Conservation (phyloP, 1,284 basidiomycete genomes). For the Lentinus polychrous region DNA sequence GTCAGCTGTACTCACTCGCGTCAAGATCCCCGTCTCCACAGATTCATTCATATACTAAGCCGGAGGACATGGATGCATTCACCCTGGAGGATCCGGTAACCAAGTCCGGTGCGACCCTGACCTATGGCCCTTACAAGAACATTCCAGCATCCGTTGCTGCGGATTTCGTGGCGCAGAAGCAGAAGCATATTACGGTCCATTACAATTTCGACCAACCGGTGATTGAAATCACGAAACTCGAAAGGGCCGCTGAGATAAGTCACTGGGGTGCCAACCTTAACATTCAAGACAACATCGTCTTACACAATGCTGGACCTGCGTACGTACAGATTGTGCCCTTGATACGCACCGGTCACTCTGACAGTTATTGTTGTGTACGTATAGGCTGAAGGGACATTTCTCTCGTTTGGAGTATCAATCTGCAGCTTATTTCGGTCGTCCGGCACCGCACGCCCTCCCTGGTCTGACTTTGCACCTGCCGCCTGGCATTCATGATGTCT, state of each 20-base stretch:
- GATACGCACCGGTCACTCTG: neutral
- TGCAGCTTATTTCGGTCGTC: slow-evolving; percentile 59
- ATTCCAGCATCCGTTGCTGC: slow-evolving; percentile 55
- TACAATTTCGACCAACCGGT: slow-evolving; percentile 80
- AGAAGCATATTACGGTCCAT: slow-evolving; percentile 69
- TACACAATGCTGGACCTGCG: slow-evolving; percentile 86
- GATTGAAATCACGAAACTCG: slow-evolving; percentile 66
- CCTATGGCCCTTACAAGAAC: slow-evolving; percentile 82
- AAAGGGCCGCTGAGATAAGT: slow-evolving; percentile 83
- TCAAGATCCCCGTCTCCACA: slow-evolving; percentile 61
- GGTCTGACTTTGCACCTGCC: slow-evolving; percentile 75
- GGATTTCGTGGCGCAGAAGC: slow-evolving; percentile 52
- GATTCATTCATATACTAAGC: slow-evolving; percentile 64
- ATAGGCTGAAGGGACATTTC: slow-evolving; percentile 91
- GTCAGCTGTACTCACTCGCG: neutral
- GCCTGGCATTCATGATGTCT: slow-evolving; percentile 71
- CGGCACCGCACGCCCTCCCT: slow-evolving; percentile 65
- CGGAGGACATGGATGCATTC: slow-evolving; percentile 49
- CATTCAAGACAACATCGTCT: slow-evolving; percentile 80
- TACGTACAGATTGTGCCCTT: slow-evolving; percentile 30
- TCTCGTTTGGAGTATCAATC: slow-evolving; percentile 85
- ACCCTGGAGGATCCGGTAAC: slow-evolving; percentile 52
- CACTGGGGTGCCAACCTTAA: slow-evolving; percentile 97
- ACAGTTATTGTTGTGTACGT: neutral
- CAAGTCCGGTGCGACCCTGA: slow-evolving; percentile 76